These are phyloP conservation scores for Globisporangium nodosum DNA, from an alignment of 352 stramenopile genomes.

Conservation along the genomic window DNA sequence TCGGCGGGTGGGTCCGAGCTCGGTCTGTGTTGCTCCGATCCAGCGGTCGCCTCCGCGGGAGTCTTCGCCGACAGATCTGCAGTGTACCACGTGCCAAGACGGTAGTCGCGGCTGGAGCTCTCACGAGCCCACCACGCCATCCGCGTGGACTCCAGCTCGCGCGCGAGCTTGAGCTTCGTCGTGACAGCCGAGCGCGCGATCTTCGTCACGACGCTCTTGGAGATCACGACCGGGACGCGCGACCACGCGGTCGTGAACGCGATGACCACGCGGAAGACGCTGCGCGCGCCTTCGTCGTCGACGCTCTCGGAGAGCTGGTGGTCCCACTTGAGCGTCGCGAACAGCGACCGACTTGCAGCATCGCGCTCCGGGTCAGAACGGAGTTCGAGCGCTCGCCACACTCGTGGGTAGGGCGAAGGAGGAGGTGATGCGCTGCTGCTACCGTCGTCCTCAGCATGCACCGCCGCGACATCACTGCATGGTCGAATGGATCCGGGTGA, in stretches of 20 bases:
- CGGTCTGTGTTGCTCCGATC: neutral
- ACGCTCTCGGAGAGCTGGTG: constrained; percentile 15
- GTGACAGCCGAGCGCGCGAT: constrained; percentile 34
- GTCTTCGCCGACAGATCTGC: constrained; percentile 29
- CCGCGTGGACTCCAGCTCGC: constrained; percentile 37
- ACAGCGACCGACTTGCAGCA: constrained; percentile 42
- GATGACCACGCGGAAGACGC: constrained; percentile 54
- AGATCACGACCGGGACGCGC: constrained; percentile 47
- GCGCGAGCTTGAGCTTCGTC: constrained; percentile 39
- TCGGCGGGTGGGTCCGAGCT: neutral
- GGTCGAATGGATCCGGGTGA: constrained; percentile 18
- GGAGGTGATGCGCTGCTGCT: no score
- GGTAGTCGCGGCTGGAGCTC: constrained; percentile 66
- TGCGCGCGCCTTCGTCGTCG: constrained; percentile 38
- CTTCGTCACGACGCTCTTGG: constrained; percentile 68
- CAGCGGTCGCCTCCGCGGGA: neutral
- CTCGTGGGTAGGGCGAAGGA: neutral
- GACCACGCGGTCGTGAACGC: constrained; percentile 48
- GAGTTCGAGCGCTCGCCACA: constrained; percentile 37
- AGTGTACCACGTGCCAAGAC: constrained; percentile 71
- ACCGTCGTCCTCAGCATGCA: neutral
- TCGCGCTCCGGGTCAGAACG: constrained; percentile 24
- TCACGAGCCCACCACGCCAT: constrained; percentile 80
- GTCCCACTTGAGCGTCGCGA: constrained; percentile 55
- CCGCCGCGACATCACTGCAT: neutral